phyloP scores from a whole-genome alignment of 208 protist genomes.

The Trypanosoma brucei region DNA sequence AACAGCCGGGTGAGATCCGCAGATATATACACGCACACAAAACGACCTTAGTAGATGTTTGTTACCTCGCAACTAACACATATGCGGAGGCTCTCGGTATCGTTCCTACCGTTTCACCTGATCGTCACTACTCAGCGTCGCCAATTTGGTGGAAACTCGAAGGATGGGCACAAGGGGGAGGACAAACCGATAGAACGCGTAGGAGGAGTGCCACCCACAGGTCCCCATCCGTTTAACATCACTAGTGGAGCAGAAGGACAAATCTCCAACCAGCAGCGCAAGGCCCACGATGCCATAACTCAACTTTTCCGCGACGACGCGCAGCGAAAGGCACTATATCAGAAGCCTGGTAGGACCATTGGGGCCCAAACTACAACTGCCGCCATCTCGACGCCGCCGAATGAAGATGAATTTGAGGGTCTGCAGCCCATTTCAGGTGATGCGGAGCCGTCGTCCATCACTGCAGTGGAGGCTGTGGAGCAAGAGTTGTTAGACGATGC shows the following conservation, averaged over 20 bases:
- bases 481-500: slow-evolving; percentile 81
- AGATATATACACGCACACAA: too few relatives aligned
- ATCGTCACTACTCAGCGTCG: too few relatives aligned
- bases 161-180: background rate
- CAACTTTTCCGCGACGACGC: slow-evolving; percentile 26
- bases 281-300: slow-evolving; percentile 18
- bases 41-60: too few relatives aligned
- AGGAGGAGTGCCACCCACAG: slow-evolving; percentile 5
- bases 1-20: too few relatives aligned
- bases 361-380: slow-evolving; percentile 16
- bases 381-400: slow-evolving; percentile 10
- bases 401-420: slow-evolving; percentile 20
- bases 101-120: too few relatives aligned
- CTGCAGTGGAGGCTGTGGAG: slow-evolving; percentile 40
- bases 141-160: too few relatives aligned
- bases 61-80: too few relatives aligned
- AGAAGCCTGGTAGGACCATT: slow-evolving; percentile 16
- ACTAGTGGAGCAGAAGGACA: background rate
- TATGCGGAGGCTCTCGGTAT: too few relatives aligned
- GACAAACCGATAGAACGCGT: slow-evolving; percentile 3
- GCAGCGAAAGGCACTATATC: slow-evolving; percentile 10
- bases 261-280: slow-evolving; percentile 1
- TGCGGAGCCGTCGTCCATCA: background rate
- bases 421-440: slow-evolving; percentile 6
- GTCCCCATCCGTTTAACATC: background rate